Percentiles rank a stretch among this genome's conserved stretches.
phyloP scores from a whole-genome alignment of 2,329 filamentous ascomycete species.

The Thelonectria olida region DNA sequence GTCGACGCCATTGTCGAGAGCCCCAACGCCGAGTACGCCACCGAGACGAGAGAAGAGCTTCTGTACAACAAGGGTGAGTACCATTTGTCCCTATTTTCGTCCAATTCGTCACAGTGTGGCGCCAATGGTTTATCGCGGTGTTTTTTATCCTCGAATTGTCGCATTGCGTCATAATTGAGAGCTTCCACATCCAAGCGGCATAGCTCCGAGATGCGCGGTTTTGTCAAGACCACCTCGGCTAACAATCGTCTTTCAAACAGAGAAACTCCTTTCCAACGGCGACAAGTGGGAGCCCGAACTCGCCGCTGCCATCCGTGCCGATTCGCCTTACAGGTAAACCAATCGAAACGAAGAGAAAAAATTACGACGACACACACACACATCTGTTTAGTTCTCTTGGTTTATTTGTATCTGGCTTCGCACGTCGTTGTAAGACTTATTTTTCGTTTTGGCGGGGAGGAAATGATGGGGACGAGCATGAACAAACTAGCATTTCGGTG shows the following conservation, averaged over 20 bases:
- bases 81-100: not conserved
- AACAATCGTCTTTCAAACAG: constrained; percentile 46
- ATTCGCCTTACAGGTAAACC: constrained; percentile 85
- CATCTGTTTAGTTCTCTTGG: constrained; percentile 18
- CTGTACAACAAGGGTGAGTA: constrained; percentile 87
- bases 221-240: constrained; percentile 25
- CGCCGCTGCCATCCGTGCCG: constrained; percentile 89
- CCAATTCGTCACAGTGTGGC: not conserved
- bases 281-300: constrained; percentile 99
- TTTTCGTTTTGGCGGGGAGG: constrained; percentile 1
- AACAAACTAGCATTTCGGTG: constrained; percentile 5
- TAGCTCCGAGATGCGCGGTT: constrained; percentile 18
- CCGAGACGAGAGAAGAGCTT: constrained; percentile 85
- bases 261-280: constrained; percentile 88
- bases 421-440: constrained; percentile 19
- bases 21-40: constrained; percentile 70
- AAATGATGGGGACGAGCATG: not conserved
- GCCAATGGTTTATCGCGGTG: not conserved
- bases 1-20: constrained; percentile 87
- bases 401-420: constrained; percentile 22
- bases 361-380: constrained; percentile 21
- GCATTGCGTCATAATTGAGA: not conserved
- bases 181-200: not conserved
- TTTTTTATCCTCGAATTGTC: not conserved
- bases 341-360: constrained; percentile 4